These are phyloP conservation scores for Pseudozyma thailandica DNA, from an alignment of 1,284 basidiomycete genomes.

Conservation along the genomic window DNA sequence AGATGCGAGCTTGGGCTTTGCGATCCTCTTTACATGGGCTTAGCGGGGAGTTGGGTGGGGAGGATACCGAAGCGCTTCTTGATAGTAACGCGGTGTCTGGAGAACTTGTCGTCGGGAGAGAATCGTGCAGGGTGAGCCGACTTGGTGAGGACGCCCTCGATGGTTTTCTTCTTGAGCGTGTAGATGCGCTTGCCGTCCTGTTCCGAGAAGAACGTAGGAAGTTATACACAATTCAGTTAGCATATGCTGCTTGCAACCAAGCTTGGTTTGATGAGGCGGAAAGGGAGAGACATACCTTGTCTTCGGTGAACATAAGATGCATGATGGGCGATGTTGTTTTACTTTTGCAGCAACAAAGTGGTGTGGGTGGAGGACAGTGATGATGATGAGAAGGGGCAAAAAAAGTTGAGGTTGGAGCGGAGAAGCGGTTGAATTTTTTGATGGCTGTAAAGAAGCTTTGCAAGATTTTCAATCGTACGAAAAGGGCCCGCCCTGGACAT, in stretches of 20 bases:
- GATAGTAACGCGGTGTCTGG: slow-evolving; percentile 65
- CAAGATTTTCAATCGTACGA: slow-evolving; percentile 20
- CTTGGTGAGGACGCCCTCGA: slow-evolving; percentile 61
- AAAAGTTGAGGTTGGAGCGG: slow-evolving; percentile 2
- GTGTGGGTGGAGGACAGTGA: background rate
- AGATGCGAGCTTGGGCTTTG: background rate
- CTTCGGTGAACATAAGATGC: slow-evolving; percentile 67
- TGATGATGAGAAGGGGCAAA: slow-evolving; percentile 7
- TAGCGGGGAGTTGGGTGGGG: slow-evolving; percentile 57
- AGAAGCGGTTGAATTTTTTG: slow-evolving; percentile 6
- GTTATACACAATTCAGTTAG: background rate
- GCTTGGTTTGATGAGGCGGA: too few species aligned
- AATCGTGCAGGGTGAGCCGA: slow-evolving; percentile 66
- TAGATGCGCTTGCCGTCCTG: slow-evolving; percentile 67
- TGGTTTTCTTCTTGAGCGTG: slow-evolving; percentile 65
- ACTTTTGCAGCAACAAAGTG: background rate
- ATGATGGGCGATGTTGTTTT: slow-evolving; percentile 36
- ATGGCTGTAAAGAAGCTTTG: background rate
- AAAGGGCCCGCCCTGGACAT: background rate
- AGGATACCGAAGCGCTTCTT: slow-evolving; percentile 66
- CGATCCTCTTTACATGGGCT: slow-evolving; percentile 49
- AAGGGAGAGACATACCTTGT: slow-evolving; percentile 48
- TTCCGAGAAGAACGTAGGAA: background rate
- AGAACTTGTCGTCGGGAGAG: slow-evolving; percentile 68
- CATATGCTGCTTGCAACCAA: background rate